Conservation (phyloP, 139 green algal genomes). For the Trebouxia sp. region DNA sequence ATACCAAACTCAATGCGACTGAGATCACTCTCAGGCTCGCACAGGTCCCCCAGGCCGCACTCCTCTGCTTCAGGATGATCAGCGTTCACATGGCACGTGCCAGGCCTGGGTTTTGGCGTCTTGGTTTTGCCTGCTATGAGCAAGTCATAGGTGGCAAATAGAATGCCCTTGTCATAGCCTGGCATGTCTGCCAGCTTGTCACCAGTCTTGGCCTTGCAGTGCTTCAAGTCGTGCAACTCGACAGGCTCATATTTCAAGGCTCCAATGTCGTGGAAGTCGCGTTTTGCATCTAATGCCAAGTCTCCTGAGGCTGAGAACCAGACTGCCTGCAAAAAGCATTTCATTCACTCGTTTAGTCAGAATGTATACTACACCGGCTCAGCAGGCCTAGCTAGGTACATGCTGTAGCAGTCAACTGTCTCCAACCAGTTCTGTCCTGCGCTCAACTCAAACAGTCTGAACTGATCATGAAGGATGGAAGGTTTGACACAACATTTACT, state of each 20-base stretch:
- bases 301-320: constrained; percentile 64
- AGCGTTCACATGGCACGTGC: neutral
- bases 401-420: too few relatives aligned
- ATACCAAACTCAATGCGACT: neutral
- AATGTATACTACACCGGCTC: too few relatives aligned
- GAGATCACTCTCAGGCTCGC: neutral
- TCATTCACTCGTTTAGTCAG: neutral
- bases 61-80: neutral
- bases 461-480: too few relatives aligned
- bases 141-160: constrained; percentile 64
- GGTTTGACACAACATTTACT: too few relatives aligned
- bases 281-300: constrained; percentile 48
- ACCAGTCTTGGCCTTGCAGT: constrained; percentile 25
- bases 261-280: constrained; percentile 60
- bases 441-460: too few relatives aligned
- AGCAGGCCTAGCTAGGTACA: too few relatives aligned
- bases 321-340: constrained; percentile 41
- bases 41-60: neutral
- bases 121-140: constrained; percentile 41
- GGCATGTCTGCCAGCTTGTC: neutral
- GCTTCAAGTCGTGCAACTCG: constrained; percentile 36
- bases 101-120: neutral
- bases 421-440: too few relatives aligned
- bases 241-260: constrained; percentile 42
- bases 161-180: constrained; percentile 41